Evolutionary conservation across 805 yeast genomes (phyloP).

Genomic region (Saccharomycopsis sp.): DNA sequence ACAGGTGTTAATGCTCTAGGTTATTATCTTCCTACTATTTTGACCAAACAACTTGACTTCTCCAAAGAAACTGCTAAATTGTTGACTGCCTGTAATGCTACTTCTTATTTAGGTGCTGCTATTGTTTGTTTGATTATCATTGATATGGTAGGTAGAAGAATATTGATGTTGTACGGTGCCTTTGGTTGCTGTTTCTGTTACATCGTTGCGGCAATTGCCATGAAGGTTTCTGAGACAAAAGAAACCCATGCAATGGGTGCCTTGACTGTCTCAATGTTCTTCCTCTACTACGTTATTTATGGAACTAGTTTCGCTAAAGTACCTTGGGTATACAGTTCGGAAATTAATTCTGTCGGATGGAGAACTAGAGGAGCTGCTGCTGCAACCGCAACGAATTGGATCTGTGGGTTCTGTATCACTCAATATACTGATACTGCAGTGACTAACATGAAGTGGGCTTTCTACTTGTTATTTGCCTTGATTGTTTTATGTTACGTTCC

Average conservation of each 20-base stretch:
- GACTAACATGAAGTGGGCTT: slow-evolving; percentile 42
- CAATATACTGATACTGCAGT: slow-evolving; percentile 58
- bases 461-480: slow-evolving; percentile 62
- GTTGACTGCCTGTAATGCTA: slow-evolving; percentile 59
- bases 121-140: slow-evolving; percentile 51
- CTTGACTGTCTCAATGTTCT: slow-evolving; percentile 62
- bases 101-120: slow-evolving; percentile 50
- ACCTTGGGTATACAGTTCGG: slow-evolving; percentile 61
- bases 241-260: slow-evolving; percentile 32
- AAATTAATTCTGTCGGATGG: slow-evolving; percentile 50
- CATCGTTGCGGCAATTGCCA: slow-evolving; percentile 29
- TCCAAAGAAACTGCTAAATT: slow-evolving; percentile 48
- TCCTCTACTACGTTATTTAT: slow-evolving; percentile 43
- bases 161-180: slow-evolving; percentile 46
- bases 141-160: slow-evolving; percentile 65
- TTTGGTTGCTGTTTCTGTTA: slow-evolving; percentile 43
- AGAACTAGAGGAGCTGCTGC: slow-evolving; percentile 53
- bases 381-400: slow-evolving; percentile 56
- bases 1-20: slow-evolving; percentile 67
- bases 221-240: slow-evolving; percentile 42
- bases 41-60: slow-evolving; percentile 44
- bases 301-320: slow-evolving; percentile 36
- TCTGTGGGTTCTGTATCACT: slow-evolving; percentile 58
- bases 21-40: slow-evolving; percentile 54
- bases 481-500: slow-evolving; percentile 58